Base-by-base conservation (phyloP, 2,329 filamentous ascomycete species). In the Beauveria australis region DNA sequence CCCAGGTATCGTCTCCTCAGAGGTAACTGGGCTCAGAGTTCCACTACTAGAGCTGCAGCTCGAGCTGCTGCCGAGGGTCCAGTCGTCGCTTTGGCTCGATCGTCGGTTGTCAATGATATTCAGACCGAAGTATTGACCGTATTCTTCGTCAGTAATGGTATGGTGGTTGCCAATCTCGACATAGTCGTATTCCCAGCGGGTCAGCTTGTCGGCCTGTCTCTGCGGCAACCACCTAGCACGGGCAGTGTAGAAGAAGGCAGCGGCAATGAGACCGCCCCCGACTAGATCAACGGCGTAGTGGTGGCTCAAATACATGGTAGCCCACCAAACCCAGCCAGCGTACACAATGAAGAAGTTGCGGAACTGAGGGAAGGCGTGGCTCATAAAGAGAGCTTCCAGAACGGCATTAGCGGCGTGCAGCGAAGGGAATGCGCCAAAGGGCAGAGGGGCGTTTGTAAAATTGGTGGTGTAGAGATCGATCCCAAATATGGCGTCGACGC, bases 271-370 rank as follows among this genome's bases (percentile, higher is more conserved):
- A 71, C 88, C 91, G 66, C 93, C 93, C 41, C 84, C 91, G 28
- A 97, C 91, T 55, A 97, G 80, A 73, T 97, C 93, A 46, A 97
- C 89, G 37, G 92, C 93, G 72, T 97, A 97, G 77, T 97, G 93
- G 75, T 97, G 93, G 69, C 91, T 95, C 57, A 97, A 84, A 72
- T 97, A 97, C 91, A 97, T 96, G 67, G 93, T 97, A 14, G 92
- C 89, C 92, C 93, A 97, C 90, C 92, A 97, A 69, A 97, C 87
- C 93, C 93, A 97, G 71, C 89, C 83, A 49, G 89, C 89, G 74
- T 97, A 97, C 65, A 83, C 80, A 64, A 92, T 83, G 75, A 95
- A 96, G 58, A 94, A 75, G 14, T 88, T 85, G 66, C 89, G 86
- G 66, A 95, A 82, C 63, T 85, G 86, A 5, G 93, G 93, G 79